Evolutionary conservation across 1,284 basidiomycete genomes (phyloP).

Genomic region (Melampsora abietis-canadensis): DNA sequence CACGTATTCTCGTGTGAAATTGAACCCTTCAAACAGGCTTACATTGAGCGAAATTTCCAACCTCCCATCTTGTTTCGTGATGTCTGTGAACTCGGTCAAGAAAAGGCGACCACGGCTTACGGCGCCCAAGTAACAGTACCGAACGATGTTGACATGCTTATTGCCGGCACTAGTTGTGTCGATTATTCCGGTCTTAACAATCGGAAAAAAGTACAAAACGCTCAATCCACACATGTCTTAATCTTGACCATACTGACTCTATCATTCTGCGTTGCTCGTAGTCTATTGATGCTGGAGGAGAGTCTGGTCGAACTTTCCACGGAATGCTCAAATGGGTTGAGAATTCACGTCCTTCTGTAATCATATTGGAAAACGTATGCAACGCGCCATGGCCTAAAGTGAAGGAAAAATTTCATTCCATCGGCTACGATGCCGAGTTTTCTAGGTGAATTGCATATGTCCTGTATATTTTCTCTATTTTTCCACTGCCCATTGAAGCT

Average conservation of each 20-base stretch:
- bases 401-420: conserved; percentile 68
- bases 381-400: conserved; percentile 82
- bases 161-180: conserved; percentile 92
- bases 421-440: conserved; percentile 72
- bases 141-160: conserved; percentile 72
- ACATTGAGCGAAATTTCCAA: conserved; percentile 88
- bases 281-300: conserved; percentile 50
- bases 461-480: background rate
- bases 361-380: conserved; percentile 92
- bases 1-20: conserved; percentile 98
- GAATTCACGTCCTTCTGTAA: conserved; percentile 78
- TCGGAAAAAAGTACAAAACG: conserved; percentile 71
- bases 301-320: conserved; percentile 51
- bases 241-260: background rate
- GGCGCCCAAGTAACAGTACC: conserved; percentile 80
- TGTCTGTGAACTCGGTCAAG: conserved; percentile 74
- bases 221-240: background rate
- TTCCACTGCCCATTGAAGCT: background rate
- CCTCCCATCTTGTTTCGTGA: conserved; percentile 89
- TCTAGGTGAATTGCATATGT: conserved; percentile 55
- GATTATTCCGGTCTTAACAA: conserved; percentile 95
- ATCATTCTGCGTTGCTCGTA: background rate
- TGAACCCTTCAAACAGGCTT: conserved; percentile 96
- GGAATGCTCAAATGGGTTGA: conserved; percentile 88
- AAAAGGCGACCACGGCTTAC: conserved; percentile 71